Base-by-base conservation (phyloP, 306 rosid genomes). In the Vigna angularis region DNA sequence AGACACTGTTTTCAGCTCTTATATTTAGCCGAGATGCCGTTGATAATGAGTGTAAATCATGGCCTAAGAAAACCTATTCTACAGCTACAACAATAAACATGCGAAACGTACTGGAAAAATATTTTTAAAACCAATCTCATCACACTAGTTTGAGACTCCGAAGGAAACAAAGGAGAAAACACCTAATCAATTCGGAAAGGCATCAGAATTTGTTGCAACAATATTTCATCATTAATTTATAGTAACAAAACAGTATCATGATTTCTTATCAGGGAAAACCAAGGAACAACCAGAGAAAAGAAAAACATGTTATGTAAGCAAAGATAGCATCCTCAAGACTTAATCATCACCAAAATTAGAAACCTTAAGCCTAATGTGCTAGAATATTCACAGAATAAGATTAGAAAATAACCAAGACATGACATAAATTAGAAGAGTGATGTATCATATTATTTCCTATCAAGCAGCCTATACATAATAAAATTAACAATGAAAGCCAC, bases 351-450 rank as follows among this genome's bases (percentile, higher is more conserved):
- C 57, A 85, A 72, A 30, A 38, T 28, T 38, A 32, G 68, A 66
- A 57, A 72, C 15, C 66, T 36, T 7, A 12, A 34, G 24, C 64
- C 51, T 45, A 50, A 9, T 45, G 56, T 72, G 58, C 71, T 47
- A 18, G 20, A 36, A 26, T 14, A n/a, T 50, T 9, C 57, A 61
- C 44, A 47, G 53, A 72, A 59, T 50, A 40, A 32, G 68, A 56
- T 66, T 38, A 66, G 57, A 38, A 50, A 53, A 70, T 63, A 73
- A 80, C 51, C 14, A 71, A 12, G 32, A 61, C 70, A 83, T 36
- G 26, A 44, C 13, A 63, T 22, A 83, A 70, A 34, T 45, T 44
- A 76, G 50, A 65, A 70, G 48, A 75, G 20, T 18, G 67, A 66
- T 58, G 30, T 7, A 83, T 10, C 34, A 62, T 15, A 7, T 16